Base-by-base conservation (phyloP, 2,329 filamentous ascomycete species). In the Alternaria infectoria region DNA sequence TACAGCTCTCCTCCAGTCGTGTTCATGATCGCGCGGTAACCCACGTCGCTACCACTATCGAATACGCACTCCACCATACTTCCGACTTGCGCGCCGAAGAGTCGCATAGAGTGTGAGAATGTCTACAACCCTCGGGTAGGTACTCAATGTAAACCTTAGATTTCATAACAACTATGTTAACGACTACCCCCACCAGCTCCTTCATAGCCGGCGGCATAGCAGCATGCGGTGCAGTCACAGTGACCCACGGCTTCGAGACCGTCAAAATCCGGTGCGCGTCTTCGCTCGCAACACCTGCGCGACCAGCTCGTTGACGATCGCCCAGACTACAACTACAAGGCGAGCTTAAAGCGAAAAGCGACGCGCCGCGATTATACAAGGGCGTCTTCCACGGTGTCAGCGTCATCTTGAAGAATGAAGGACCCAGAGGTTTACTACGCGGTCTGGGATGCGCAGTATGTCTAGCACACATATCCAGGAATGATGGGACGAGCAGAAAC, bases 171-270 rank as follows among this genome's bases (percentile, higher is more conserved):
- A 17, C 19, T 50, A 36, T 46, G 45, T 55, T 66, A 36, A 67
- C 60, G 50, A 25, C 40, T 26, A 7, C n/a, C 4, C 10, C 21
- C 11, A 19, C 7, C 56, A 88, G 94, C 71, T 93, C 93, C 66
- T 99, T 99, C 85, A 89, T 98, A 75, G 95, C 96, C 61, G 96
- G 96, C 79, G 96, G 96, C 79, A 92, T 99, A 77, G 96, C 96
- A 78, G 96, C 96, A 69, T 98, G 95, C 83, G 96, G 96, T 77
- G 96, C 96, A 69, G 96, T 99, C 61, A 98, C 95, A 44, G 94
- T 96, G 69, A 98, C 96, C 54, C 96, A 99, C 82, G 94, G 94
- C 61, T 98, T 98, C 83, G 96, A 99, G 83, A 98, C 95, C 12
- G 93, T 99, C 80, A 99, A 99, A 88, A 98, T 98, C 79, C 92